A percentile compares a stretch with the other conserved stretches of the same genome.
phyloP scores from a whole-genome alignment of 1,139 yeast species.

The Geotrichum carabidarum region DNA sequence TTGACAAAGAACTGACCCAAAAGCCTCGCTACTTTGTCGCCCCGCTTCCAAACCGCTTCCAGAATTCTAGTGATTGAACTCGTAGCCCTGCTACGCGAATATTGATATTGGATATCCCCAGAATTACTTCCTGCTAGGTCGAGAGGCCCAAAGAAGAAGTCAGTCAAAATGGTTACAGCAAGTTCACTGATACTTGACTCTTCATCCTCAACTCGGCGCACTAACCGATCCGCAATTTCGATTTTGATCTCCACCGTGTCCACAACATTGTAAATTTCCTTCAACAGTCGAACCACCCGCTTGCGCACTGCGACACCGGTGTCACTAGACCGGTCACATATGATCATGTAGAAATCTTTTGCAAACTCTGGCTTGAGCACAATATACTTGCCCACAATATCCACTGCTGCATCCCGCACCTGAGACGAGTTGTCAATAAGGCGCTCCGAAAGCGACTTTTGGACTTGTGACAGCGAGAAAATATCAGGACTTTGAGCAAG shows the following conservation, averaged over 20 bases:
- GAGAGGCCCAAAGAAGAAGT: conserved; percentile 44
- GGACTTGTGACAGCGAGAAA: conserved; percentile 48
- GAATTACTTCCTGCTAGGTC: conserved; percentile 1
- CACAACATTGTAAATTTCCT: conserved; percentile 45
- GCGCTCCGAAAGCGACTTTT: conserved; percentile 48
- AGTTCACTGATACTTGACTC: conserved; percentile 53
- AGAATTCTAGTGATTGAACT: conserved; percentile 8
- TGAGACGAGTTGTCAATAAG: conserved; percentile 60
- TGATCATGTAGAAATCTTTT: conserved; percentile 46
- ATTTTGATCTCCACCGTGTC: conserved; percentile 37
- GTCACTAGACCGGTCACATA: conserved; percentile 52
- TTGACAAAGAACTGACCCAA: conserved; percentile 18
- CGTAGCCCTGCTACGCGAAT: conserved; percentile 9
- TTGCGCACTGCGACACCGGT: conserved; percentile 62
- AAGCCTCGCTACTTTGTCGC: conserved; percentile 16
- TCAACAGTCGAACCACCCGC: conserved; percentile 52
- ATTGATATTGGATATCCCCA: conserved; percentile 15
- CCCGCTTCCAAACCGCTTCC: conserved; percentile 16
- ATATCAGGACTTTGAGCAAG: conserved; percentile 51
- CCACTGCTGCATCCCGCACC: conserved; percentile 72
- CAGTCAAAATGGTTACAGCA: conserved; percentile 43
- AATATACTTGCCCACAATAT: conserved; percentile 55
- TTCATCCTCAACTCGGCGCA: conserved; percentile 61
- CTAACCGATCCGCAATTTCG: conserved; percentile 47
- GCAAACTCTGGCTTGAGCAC: conserved; percentile 44